phyloP scores from a whole-genome alignment of 2,329 filamentous ascomycete species.

The Chaetothyriales sp. region DNA sequence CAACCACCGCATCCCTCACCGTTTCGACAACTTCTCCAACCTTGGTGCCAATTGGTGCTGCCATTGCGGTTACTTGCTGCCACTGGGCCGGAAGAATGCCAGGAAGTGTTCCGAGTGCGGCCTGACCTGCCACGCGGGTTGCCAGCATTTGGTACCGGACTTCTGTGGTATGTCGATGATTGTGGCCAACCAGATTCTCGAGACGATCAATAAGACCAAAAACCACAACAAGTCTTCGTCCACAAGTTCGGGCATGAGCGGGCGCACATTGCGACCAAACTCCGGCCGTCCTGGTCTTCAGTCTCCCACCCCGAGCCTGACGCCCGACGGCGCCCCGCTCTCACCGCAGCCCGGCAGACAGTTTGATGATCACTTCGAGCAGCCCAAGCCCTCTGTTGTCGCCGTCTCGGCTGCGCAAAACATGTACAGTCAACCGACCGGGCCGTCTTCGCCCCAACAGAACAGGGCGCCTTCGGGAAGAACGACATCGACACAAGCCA shows the following conservation, averaged over 20 bases:
- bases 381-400: conserved; percentile 23
- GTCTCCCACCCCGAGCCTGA: conserved; percentile 15
- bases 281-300: conserved; percentile 30
- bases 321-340: conserved; percentile 17
- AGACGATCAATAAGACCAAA: conserved; percentile 69
- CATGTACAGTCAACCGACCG: conserved; percentile 23
- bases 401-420: conserved; percentile 16
- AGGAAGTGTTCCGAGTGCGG: conserved; percentile 83
- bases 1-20: conserved; percentile 96
- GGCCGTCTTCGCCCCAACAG: conserved; percentile 25
- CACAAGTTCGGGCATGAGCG: conserved; percentile 41
- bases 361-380: conserved; percentile 23
- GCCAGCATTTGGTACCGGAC: conserved; percentile 89
- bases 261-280: conserved; percentile 48
- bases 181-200: conserved; percentile 81
- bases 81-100: conserved; percentile 87
- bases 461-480: conserved; percentile 9
- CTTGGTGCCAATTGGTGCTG: conserved; percentile 99
- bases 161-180: conserved; percentile 99
- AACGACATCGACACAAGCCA: conserved; percentile 35
- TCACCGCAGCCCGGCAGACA: conserved; percentile 22
- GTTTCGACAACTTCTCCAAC: conserved; percentile 92
- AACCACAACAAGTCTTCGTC: conserved; percentile 46
- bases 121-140: conserved; percentile 79
- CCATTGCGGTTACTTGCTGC: conserved; percentile 90